Conservation (phyloP, 2,329 filamentous ascomycete genomes). For the Lachnellula cervina region DNA sequence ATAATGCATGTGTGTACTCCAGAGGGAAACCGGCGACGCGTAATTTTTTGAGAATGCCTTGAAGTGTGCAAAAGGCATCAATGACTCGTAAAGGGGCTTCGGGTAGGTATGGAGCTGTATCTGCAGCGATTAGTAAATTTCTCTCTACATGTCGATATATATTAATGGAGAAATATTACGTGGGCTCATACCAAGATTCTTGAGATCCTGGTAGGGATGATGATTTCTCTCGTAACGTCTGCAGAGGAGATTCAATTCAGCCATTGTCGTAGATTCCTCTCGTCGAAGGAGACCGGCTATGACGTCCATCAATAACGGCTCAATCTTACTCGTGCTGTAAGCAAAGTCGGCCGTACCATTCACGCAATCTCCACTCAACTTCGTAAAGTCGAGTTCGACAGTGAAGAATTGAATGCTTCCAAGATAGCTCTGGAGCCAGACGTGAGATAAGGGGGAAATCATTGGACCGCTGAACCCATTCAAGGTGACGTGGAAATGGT, state of each 20-base stretch:
- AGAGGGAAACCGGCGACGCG: conserved; percentile 7
- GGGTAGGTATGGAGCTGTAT: conserved; percentile 1
- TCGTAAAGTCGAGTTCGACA: conserved; percentile 30
- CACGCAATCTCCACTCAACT: conserved; percentile 21
- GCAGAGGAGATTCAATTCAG: conserved; percentile 18
- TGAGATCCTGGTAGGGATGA: background rate
- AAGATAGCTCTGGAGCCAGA: conserved; percentile 23
- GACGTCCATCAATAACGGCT: conserved; percentile 10
- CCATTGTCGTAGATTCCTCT: conserved; percentile 5
- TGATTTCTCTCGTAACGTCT: conserved; percentile 11
- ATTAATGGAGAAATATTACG: background rate
- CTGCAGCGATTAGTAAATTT: background rate
- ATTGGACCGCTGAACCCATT: conserved; percentile 21
- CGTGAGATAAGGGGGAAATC: conserved; percentile 25
- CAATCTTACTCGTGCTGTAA: conserved; percentile 16
- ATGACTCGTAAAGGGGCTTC: background rate
- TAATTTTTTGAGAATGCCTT: background rate
- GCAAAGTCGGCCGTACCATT: conserved; percentile 11
- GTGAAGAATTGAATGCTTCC: conserved; percentile 26
- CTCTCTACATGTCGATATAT: background rate
- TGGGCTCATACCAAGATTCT: conserved; percentile 1
- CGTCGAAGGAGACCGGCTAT: conserved; percentile 14
- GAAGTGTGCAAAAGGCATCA: background rate
- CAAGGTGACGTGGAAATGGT: conserved; percentile 30
- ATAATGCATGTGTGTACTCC: background rate